phyloP scores from a whole-genome alignment of 2,329 filamentous ascomycete genomes.

The Fusarium armeniacum region DNA sequence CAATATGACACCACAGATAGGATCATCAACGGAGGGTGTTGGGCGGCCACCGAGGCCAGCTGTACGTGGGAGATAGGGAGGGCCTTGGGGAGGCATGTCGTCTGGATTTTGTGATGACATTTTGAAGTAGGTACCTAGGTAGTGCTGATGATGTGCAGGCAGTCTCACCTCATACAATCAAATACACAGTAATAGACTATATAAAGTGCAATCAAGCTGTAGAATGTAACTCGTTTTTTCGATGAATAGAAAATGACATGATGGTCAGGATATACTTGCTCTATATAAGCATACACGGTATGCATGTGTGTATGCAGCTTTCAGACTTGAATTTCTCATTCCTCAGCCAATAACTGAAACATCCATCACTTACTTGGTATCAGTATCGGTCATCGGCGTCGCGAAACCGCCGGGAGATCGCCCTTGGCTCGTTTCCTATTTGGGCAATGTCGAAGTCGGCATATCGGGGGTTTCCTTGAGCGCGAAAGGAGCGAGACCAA shows the following conservation, averaged over 20 bases:
- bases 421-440: slow-evolving; percentile 36
- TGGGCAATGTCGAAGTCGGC: slow-evolving; percentile 21
- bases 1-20: slow-evolving; percentile 74
- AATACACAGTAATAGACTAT: background rate
- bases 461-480: slow-evolving; percentile 45
- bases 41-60: slow-evolving; percentile 72
- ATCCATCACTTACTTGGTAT: background rate
- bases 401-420: slow-evolving; percentile 31
- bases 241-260: background rate
- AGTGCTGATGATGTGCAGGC: background rate
- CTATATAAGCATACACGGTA: background rate
- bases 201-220: background rate
- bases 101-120: slow-evolving; percentile 39
- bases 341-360: slow-evolving; percentile 6
- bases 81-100: slow-evolving; percentile 48
- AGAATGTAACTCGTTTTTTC: background rate
- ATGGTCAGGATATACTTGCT: background rate
- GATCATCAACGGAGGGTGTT: slow-evolving; percentile 70
- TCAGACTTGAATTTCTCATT: slow-evolving; percentile 4
- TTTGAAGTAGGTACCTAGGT: background rate
- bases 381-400: slow-evolving; percentile 38
- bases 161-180: background rate
- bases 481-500: slow-evolving; percentile 38
- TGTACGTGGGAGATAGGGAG: slow-evolving; percentile 57
- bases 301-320: background rate